Conservation (phyloP, 352 stramenopile species). For the Phytophthora fragariaefolia region DNA sequence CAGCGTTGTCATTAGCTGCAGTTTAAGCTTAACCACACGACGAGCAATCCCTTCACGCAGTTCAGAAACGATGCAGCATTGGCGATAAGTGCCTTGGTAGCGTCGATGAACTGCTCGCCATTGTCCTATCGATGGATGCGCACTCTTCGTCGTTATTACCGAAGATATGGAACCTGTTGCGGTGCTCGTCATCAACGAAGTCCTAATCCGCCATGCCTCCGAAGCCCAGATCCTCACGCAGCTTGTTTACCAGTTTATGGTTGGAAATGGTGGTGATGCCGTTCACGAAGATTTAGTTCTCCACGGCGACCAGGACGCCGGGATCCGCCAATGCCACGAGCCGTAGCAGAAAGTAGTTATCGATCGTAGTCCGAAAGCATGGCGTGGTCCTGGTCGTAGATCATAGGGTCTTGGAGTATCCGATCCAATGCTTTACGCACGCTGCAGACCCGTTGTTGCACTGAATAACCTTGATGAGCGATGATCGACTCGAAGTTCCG, state of each 20-base stretch:
- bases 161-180: conserved; percentile 64
- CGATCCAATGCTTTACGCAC: conserved; percentile 90
- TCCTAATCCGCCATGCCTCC: conserved; percentile 89
- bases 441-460: conserved; percentile 62
- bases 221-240: conserved; percentile 83
- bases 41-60: conserved; percentile 61
- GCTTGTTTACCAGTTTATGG: conserved; percentile 67
- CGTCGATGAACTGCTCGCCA: conserved; percentile 78
- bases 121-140: conserved; percentile 90
- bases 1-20: conserved; percentile 63
- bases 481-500: conserved; percentile 78
- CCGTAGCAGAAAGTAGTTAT: conserved; percentile 83
- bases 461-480: conserved; percentile 83
- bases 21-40: conserved; percentile 77
- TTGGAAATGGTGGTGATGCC: conserved; percentile 89
- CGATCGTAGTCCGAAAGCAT: conserved; percentile 69
- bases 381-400: conserved; percentile 81
- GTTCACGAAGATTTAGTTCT: conserved; percentile 92
- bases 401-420: conserved; percentile 74
- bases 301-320: conserved; percentile 88
- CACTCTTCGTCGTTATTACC: conserved; percentile 50
- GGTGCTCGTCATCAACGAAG: conserved; percentile 90
- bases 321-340: conserved; percentile 78
- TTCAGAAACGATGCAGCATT: conserved; percentile 39
- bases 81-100: conserved; percentile 57